Evolutionary conservation across 2,329 filamentous ascomycete genomes (phyloP).

Genomic region (Fusarium nurragi): DNA sequence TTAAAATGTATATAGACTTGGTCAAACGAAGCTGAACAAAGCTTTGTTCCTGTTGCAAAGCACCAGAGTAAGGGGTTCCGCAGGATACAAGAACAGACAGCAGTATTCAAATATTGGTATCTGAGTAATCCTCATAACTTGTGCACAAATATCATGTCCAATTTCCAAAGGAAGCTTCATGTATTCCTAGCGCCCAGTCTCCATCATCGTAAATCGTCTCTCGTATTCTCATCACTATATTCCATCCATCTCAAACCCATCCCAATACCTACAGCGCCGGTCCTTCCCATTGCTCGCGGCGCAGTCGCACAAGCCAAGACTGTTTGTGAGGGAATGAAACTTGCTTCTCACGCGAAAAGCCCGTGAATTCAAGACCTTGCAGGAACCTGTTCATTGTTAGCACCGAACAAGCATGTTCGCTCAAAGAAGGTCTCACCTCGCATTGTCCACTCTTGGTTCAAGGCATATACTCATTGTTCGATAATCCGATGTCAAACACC

Average conservation of each 20-base stretch:
- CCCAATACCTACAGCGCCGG: constrained; percentile 62
- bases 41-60: not conserved
- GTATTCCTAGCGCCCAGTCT: not conserved
- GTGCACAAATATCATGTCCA: not conserved
- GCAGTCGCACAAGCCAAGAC: constrained; percentile 82
- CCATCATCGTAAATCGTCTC: constrained; percentile 24
- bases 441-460: constrained; percentile 92
- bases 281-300: constrained; percentile 81
- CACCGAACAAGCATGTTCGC: fast-evolving
- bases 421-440: constrained; percentile 71
- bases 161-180: not conserved
- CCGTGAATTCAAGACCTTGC: constrained; percentile 74
- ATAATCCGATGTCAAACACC: constrained; percentile 78
- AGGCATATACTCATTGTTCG: constrained; percentile 85
- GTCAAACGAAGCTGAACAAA: not conserved
- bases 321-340: constrained; percentile 93
- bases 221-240: constrained; percentile 20
- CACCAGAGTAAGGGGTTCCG: not conserved
- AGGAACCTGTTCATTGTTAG: constrained; percentile 47
- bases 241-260: not conserved
- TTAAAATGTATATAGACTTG: not conserved
- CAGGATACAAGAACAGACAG: not conserved
- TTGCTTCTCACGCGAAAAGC: constrained; percentile 88
- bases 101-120: not conserved
- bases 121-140: not conserved